Evolutionary conservation across 106 monocot genomes (phyloP).

Genomic region (Dendrobium officinale): DNA sequence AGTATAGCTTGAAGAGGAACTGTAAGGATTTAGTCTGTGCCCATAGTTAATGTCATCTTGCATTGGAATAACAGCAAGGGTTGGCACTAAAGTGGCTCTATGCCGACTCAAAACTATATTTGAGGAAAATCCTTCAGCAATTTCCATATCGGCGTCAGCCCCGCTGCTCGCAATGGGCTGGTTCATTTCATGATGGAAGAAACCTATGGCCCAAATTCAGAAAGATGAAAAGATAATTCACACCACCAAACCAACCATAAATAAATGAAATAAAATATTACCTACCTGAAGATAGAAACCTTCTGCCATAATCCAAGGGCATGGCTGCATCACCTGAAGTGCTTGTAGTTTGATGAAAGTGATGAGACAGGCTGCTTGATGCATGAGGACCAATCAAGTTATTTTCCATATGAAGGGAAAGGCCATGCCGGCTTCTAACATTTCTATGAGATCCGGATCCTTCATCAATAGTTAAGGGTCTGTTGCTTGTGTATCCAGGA

Average conservation of each 20-base stretch:
- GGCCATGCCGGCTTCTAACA: slow-evolving; percentile 40
- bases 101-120: slow-evolving; percentile 9
- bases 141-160: not conserved
- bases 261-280: not conserved
- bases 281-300: slow-evolving; percentile 19
- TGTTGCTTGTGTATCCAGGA: slow-evolving; percentile 6
- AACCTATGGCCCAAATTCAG: not conserved
- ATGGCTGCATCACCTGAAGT: slow-evolving; percentile 12
- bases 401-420: slow-evolving; percentile 16
- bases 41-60: slow-evolving; percentile 3
- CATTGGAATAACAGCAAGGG: not conserved
- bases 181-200: slow-evolving; percentile 16
- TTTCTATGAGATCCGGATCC: slow-evolving; percentile 54
- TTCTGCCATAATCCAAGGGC: not conserved
- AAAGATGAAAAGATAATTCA: not conserved
- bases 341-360: slow-evolving; percentile 14
- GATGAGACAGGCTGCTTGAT: slow-evolving; percentile 14
- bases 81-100: not conserved
- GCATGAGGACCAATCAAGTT: slow-evolving; percentile 12
- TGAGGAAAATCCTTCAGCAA: slow-evolving; percentile 2
- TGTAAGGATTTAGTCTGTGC: slow-evolving; percentile 13
- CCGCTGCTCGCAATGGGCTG: slow-evolving; percentile 10
- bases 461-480: slow-evolving; percentile 14
- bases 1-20: slow-evolving; percentile 7
- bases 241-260: not conserved